Evolutionary conservation across 83 land plant species (phyloP).

Genomic region (Thuja plicata): DNA sequence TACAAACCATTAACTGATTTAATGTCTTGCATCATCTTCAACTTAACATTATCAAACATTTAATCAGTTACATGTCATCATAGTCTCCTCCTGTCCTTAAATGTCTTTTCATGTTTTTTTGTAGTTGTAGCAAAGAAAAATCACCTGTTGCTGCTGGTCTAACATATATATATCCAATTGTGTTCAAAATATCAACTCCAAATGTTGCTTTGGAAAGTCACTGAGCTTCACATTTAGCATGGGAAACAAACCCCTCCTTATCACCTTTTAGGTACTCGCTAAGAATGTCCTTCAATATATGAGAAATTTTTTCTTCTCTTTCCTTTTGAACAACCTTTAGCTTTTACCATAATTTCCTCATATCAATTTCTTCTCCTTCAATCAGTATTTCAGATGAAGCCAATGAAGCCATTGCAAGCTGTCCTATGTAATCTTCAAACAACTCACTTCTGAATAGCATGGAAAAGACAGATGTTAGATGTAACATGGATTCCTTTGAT

Average conservation of each 20-base stretch:
- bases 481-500: too few relatives aligned
- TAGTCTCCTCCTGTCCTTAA: slow-evolving; percentile 30
- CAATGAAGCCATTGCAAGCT: too few relatives aligned
- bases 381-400: too few relatives aligned
- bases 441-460: too few relatives aligned
- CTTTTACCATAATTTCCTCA: too few relatives aligned
- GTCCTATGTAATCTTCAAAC: too few relatives aligned
- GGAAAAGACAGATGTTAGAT: too few relatives aligned
- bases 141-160: slow-evolving; percentile 79
- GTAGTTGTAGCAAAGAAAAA: slow-evolving; percentile 61
- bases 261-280: slow-evolving; percentile 60
- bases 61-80: too few relatives aligned
- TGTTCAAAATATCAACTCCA: slow-evolving; percentile 58
- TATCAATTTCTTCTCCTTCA: too few relatives aligned
- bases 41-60: too few relatives aligned
- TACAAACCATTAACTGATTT: too few relatives aligned
- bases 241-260: slow-evolving; percentile 50
- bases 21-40: too few relatives aligned
- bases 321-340: slow-evolving; percentile 69
- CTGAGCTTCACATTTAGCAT: slow-evolving; percentile 64
- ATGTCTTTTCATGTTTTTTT: slow-evolving; percentile 48
- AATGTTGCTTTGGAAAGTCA: slow-evolving; percentile 52
- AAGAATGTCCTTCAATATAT: slow-evolving; percentile 47
- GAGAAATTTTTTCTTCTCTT: slow-evolving; percentile 58
- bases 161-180: slow-evolving; percentile 69